A percentile compares a stretch with the other conserved stretches of the same genome.
Evolutionary conservation across 169 alveolate species (phyloP).

Genomic region (Prorocentrum cordatum): DNA sequence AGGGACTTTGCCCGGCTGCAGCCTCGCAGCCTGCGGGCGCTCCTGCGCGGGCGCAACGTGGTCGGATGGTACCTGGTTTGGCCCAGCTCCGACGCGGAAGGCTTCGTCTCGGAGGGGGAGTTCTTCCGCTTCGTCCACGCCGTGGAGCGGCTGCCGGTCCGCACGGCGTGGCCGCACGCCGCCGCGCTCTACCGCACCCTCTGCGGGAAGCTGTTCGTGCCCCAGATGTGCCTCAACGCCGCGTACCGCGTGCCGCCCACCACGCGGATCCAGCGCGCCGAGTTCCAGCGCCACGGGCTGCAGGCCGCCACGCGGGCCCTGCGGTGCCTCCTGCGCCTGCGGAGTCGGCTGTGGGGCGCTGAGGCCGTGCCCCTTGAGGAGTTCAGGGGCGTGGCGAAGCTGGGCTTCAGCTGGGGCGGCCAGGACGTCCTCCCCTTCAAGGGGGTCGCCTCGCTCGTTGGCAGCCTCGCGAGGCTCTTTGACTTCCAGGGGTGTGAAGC

Average conservation of each 20-base stretch:
- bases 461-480: not conserved
- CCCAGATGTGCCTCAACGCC: conserved; percentile 22
- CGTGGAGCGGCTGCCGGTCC: conserved; percentile 21
- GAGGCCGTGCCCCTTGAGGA: not conserved
- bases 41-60: not conserved
- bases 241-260: conserved; percentile 37
- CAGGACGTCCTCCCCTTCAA: conserved; percentile 26
- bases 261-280: conserved; percentile 7
- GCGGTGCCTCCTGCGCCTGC: not conserved
- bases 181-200: not conserved
- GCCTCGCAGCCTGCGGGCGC: not conserved
- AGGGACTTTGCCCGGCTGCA: conserved; percentile 16
- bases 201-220: conserved; percentile 30
- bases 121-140: conserved; percentile 5
- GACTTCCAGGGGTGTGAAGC: too few relatives aligned
- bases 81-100: conserved; percentile 39
- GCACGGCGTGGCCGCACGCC: conserved; percentile 57
- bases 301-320: conserved; percentile 12
- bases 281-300: not conserved
- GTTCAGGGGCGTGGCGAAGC: conserved; percentile 21
- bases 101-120: not conserved
- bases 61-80: conserved; percentile 42
- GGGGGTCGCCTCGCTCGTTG: not conserved
- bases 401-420: conserved; percentile 66
- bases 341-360: not conserved